Evolutionary conservation across 352 stramenopile species (phyloP).

Genomic region (Phytophthora gonapodyides): DNA sequence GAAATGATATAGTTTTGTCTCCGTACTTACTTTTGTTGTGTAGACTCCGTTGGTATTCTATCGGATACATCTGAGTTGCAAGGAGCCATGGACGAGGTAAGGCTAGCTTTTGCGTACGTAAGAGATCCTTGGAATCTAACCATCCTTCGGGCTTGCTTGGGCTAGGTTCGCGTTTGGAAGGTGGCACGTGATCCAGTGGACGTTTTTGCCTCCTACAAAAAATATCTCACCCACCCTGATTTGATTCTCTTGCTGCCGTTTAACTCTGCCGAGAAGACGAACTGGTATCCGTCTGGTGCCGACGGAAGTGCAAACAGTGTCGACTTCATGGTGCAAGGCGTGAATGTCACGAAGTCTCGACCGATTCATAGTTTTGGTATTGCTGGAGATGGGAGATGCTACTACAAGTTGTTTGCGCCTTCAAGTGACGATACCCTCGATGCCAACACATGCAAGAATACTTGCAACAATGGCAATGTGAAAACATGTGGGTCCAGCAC

Average conservation of each 20-base stretch:
- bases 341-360: conserved; percentile 17
- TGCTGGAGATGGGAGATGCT: conserved; percentile 35
- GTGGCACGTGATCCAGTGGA: conserved; percentile 23
- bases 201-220: conserved; percentile 22
- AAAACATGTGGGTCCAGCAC: conserved; percentile 24
- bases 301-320: conserved; percentile 41
- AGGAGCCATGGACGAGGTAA: conserved; percentile 56
- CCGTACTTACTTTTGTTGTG: conserved; percentile 7
- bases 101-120: too few relatives aligned
- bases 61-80: conserved; percentile 25
- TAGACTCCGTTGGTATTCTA: conserved; percentile 32
- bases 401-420: conserved; percentile 37
- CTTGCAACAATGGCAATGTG: conserved; percentile 21
- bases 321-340: conserved; percentile 47
- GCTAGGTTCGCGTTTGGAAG: conserved; percentile 45
- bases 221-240: conserved; percentile 25
- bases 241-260: conserved; percentile 42
- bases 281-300: conserved; percentile 22
- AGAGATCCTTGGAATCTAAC: neutral
- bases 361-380: conserved; percentile 37
- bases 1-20: too few relatives aligned
- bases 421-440: neutral
- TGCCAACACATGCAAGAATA: conserved; percentile 24
- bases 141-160: neutral
- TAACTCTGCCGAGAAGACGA: conserved; percentile 29